Conservation (phyloP, 2,329 filamentous ascomycete genomes). For the Blastomyces emzantsi region DNA sequence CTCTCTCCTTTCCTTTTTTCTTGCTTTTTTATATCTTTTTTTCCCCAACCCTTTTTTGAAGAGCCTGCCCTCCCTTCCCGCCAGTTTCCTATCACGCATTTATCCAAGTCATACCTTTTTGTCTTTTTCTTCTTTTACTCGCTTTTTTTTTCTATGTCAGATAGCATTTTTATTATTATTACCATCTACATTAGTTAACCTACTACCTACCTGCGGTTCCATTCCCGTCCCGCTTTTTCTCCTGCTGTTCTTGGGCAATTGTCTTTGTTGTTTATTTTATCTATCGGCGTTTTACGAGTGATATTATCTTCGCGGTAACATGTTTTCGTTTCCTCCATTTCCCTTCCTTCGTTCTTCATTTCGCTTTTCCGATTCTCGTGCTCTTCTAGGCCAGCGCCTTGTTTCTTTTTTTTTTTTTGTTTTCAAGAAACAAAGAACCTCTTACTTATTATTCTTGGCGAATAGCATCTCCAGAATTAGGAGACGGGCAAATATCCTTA, state of each 20-base stretch:
- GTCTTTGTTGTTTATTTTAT: background rate
- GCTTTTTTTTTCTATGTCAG: background rate
- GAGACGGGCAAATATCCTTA: background rate
- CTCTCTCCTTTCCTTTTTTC: background rate
- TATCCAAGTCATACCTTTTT: background rate
- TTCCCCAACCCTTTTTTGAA: too few relatives aligned
- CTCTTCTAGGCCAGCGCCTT: too few relatives aligned
- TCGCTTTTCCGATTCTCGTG: background rate
- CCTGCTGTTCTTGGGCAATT: background rate
- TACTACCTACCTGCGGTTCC: background rate
- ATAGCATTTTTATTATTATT: background rate
- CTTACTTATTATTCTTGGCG: conserved; percentile 5
- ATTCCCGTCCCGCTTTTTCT: background rate
- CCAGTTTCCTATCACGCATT: background rate
- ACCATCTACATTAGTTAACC: conserved; percentile 1
- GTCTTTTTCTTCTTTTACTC: background rate
- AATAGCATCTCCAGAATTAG: background rate
- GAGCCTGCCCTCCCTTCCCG: background rate
- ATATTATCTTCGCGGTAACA: background rate
- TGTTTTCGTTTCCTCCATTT: background rate
- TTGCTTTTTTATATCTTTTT: background rate
- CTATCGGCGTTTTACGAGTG: background rate
- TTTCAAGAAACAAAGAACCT: too few relatives aligned
- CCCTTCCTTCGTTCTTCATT: background rate
- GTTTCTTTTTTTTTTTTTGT: too few relatives aligned